Percentiles rank a stretch among this genome's conserved stretches.
Evolutionary conservation across 495 filamentous ascomycete genomes (phyloP).

Genomic region (Glonium stellatum): DNA sequence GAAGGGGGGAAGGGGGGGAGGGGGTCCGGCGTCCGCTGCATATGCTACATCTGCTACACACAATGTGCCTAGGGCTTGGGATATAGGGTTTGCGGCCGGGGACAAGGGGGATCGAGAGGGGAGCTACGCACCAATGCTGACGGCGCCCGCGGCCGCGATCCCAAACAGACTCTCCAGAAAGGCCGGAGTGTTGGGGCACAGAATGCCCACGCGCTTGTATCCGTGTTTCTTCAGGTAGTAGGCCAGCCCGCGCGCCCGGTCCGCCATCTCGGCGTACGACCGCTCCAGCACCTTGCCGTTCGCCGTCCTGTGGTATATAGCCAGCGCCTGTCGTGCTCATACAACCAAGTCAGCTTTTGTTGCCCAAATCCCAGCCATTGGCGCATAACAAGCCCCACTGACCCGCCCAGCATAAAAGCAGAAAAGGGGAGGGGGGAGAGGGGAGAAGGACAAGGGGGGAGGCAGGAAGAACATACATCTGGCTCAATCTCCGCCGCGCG

Average conservation of each 20-base stretch:
- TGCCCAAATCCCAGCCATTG: no score
- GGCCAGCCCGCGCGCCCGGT: conserved; percentile 76
- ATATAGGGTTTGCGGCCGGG: no score
- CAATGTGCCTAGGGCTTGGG: neutral
- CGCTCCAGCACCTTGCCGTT: conserved; percentile 66
- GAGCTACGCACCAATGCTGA: conserved; percentile 55
- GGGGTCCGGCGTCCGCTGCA: no score
- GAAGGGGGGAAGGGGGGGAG: no score
- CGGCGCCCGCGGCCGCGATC: conserved; percentile 73
- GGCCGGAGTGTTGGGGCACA: conserved; percentile 87
- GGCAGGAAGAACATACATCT: conserved; percentile 46
- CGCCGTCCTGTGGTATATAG: conserved; percentile 81
- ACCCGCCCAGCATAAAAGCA: no score
- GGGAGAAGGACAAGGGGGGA: neutral
- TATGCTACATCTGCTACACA: no score
- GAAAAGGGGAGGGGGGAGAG: no score
- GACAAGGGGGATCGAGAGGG: neutral
- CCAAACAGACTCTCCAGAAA: conserved; percentile 89
- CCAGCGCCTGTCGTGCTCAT: conserved; percentile 51
- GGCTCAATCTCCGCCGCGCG: conserved; percentile 88
- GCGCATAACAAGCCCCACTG: no score
- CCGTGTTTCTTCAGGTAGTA: conserved; percentile 73
- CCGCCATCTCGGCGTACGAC: conserved; percentile 72
- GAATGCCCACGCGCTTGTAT: conserved; percentile 66
- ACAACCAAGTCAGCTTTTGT: neutral